Evolutionary conservation across 2,329 filamentous ascomycete species (phyloP), one percentile per base, ranked within the genome.

Genomic region (Sclerotinia subarctica): DNA sequence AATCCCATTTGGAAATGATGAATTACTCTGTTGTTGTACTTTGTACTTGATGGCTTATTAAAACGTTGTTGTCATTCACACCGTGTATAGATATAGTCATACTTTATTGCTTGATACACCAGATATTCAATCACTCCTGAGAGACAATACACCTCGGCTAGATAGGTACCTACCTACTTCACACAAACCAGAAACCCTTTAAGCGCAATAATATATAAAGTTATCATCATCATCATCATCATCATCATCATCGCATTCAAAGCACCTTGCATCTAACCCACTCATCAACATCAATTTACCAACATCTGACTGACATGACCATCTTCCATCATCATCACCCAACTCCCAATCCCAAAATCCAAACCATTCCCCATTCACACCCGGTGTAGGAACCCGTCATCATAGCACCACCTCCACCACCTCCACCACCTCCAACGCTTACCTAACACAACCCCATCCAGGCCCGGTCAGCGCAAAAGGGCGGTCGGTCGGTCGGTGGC

Each of bases 351-450:
- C 24, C 54, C 54, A 7, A 57, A 42, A 26, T 19, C 35, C 54
- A 58, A 24, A 44, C 54, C 35, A 58, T 57, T 24, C 54, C 54
- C n/a, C 13, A 57, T 57, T 57, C 21, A 57, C 15, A 32, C 54
- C 21, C 54, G 54, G 54, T 57, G 54, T 57, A 35, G 24, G 35
- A 38, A 54, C 7, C 15, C 56, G 29, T 24, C 15, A 13, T 58
- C 56, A 29, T 11, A 46, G 21, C 19, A 26, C 19, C 42, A 26
- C 1, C 2, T 8, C 7, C 54, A 46, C 1, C 57, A 26, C 1
- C 2, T 2, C 7, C n/a, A n/a, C n/a, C n/a, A n/a, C n/a, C n/a
- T n/a, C n/a, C 54, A 46, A 5, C 38, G 38, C 38, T 42, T 42
- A 42, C 38, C 38, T 42, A 42, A 42, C 38, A 42, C 11, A 29